These are phyloP conservation scores for Pleurotus salmoneostramineus DNA, from an alignment of 768 basidiomycete genomes.

Conservation along the genomic window DNA sequence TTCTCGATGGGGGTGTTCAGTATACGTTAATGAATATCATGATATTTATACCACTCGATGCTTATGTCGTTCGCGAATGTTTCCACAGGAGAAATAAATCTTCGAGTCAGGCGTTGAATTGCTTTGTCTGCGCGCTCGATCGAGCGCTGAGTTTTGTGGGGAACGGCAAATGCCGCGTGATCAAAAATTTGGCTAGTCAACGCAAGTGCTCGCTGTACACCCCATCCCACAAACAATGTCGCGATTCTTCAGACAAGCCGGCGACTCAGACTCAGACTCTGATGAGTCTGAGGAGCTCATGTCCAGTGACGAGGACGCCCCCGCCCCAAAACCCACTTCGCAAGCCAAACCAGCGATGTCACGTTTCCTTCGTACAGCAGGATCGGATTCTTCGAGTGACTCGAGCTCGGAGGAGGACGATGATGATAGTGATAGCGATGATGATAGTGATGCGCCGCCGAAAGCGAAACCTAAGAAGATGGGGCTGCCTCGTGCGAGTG, in stretches of 20 bases:
- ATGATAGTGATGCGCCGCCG: constrained; percentile 32
- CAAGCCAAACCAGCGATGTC: constrained; percentile 65
- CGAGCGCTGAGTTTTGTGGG: neutral
- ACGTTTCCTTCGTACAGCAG: constrained; percentile 69
- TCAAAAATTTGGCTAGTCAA: neutral
- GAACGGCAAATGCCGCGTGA: neutral
- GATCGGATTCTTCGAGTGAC: constrained; percentile 55
- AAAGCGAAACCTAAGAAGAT: constrained; percentile 19
- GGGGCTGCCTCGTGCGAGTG: constrained; percentile 29
- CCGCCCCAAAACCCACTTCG: constrained; percentile 41
- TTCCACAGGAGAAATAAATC: too few species aligned
- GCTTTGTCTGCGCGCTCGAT: too few species aligned
- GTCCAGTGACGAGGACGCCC: constrained; percentile 63
- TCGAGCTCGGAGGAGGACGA: constrained; percentile 56
- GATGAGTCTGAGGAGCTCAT: constrained; percentile 77
- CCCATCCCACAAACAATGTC: constrained; percentile 49
- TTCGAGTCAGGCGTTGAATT: too few species aligned
- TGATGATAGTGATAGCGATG: constrained; percentile 51
- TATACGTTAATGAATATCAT: neutral
- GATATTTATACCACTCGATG: neutral
- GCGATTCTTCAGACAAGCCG: constrained; percentile 84
- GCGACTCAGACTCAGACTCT: constrained; percentile 75
- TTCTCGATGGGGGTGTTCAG: neutral
- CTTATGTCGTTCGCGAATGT: too few species aligned
- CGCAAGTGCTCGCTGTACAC: neutral